phyloP scores from a whole-genome alignment of 2,329 filamentous ascomycete genomes.

The Huntiella decipiens region DNA sequence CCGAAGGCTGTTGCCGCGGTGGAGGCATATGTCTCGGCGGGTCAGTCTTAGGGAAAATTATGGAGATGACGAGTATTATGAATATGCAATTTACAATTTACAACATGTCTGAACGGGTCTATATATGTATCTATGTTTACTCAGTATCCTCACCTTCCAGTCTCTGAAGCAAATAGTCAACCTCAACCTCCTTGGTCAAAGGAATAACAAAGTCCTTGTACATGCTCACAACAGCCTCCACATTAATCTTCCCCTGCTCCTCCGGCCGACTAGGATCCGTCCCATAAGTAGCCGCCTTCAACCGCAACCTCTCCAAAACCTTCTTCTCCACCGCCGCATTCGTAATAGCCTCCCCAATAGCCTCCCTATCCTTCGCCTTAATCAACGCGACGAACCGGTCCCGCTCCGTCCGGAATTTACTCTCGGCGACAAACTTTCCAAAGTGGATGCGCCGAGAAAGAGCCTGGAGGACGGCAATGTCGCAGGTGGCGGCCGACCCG shows the following conservation, averaged over 20 bases:
- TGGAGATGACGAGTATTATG: not conserved
- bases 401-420: slow-evolving; percentile 72
- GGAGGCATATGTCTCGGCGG: slow-evolving; percentile 48
- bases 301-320: slow-evolving; percentile 65
- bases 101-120: not conserved
- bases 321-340: slow-evolving; percentile 76
- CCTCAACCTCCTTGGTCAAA: slow-evolving; percentile 92
- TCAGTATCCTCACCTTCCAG: slow-evolving; percentile 28
- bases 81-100: not conserved
- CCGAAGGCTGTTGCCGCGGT: slow-evolving; percentile 57
- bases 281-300: slow-evolving; percentile 88
- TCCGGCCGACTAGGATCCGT: slow-evolving; percentile 56
- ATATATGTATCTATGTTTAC: not conserved
- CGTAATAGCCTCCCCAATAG: slow-evolving; percentile 79
- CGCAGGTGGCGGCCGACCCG: slow-evolving; percentile 75
- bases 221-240: slow-evolving; percentile 76
- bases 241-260: slow-evolving; percentile 65
- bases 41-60: slow-evolving; percentile 11
- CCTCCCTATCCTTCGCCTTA: slow-evolving; percentile 56
- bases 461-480: slow-evolving; percentile 78
- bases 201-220: slow-evolving; percentile 90
- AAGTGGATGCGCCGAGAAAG: slow-evolving; percentile 86
- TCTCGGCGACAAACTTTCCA: slow-evolving; percentile 94
- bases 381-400: slow-evolving; percentile 71
- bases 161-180: slow-evolving; percentile 94